Evolutionary conservation across 2,329 filamentous ascomycete genomes (phyloP).

Genomic region (Phaeosphaeria sp.): DNA sequence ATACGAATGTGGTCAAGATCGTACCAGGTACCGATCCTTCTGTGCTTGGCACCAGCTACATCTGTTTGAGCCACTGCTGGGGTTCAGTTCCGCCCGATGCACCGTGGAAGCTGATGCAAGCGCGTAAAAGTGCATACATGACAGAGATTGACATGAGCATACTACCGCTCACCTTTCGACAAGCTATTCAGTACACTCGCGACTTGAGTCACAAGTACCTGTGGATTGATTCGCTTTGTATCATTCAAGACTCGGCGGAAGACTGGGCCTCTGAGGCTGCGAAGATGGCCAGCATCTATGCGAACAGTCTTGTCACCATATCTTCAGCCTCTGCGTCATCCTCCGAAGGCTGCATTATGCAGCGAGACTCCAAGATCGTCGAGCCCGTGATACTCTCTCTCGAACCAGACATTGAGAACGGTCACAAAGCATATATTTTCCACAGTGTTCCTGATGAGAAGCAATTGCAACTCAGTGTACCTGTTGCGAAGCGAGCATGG

Average conservation of each 20-base stretch:
- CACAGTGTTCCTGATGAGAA: not conserved
- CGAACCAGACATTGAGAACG: not conserved
- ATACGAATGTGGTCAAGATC: not conserved
- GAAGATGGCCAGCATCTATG: not conserved
- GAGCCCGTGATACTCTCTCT: not conserved
- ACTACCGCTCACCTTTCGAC: not conserved
- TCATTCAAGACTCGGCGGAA: not conserved
- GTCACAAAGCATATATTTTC: not conserved
- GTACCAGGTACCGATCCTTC: not conserved
- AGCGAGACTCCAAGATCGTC: not conserved
- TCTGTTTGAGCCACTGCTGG: not conserved
- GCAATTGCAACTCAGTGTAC: not conserved
- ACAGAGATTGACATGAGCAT: not conserved
- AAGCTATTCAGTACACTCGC: not conserved
- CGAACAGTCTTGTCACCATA: not conserved
- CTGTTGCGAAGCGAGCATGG: not conserved
- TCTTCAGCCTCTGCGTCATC: not conserved
- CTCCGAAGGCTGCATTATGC: not conserved
- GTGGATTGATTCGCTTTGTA: not conserved
- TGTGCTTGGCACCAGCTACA: not conserved
- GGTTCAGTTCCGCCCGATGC: not conserved
- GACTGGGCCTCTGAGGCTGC: not conserved
- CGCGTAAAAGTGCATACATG: not conserved
- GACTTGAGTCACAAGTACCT: not conserved
- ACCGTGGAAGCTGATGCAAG: not conserved